Evolutionary conservation across 371 early-diverging fungal genomes (phyloP).

Genomic region (Parasitella parasitica): DNA sequence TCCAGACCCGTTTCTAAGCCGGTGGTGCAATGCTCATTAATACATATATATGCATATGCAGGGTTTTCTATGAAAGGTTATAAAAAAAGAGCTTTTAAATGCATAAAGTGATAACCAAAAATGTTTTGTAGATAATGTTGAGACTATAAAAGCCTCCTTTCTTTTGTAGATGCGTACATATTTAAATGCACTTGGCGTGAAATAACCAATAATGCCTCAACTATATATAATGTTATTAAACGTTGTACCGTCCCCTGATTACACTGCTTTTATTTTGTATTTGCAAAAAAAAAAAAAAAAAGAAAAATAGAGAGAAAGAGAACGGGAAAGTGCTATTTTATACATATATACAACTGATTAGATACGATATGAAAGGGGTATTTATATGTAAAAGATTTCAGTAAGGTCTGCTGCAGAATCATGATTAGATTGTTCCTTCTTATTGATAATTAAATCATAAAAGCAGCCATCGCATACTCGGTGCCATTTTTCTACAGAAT

Average conservation of each 20-base stretch:
- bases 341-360: background rate
- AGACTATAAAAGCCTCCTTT: background rate
- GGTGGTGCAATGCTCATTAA: background rate
- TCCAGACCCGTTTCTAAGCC: too few relatives aligned
- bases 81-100: background rate
- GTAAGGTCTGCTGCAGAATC: background rate
- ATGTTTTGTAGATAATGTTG: too few relatives aligned
- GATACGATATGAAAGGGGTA: background rate
- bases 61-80: background rate
- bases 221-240: too few relatives aligned
- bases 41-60: background rate
- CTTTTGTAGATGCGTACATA: background rate
- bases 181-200: background rate
- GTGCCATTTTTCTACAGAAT: constrained; percentile 12
- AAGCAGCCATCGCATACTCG: constrained; percentile 31
- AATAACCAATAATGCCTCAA: background rate
- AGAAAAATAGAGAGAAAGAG: background rate
- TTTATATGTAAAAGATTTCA: background rate
- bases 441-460: constrained; percentile 7
- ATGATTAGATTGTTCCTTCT: background rate
- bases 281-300: background rate
- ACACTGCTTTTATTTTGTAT: background rate
- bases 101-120: background rate
- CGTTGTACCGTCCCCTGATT: too few relatives aligned
- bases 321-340: background rate